A percentile compares a stretch with the other conserved stretches of the same genome.
phyloP scores from a whole-genome alignment of 306 rosid genomes.

The Cyclanthera cordifolia region DNA sequence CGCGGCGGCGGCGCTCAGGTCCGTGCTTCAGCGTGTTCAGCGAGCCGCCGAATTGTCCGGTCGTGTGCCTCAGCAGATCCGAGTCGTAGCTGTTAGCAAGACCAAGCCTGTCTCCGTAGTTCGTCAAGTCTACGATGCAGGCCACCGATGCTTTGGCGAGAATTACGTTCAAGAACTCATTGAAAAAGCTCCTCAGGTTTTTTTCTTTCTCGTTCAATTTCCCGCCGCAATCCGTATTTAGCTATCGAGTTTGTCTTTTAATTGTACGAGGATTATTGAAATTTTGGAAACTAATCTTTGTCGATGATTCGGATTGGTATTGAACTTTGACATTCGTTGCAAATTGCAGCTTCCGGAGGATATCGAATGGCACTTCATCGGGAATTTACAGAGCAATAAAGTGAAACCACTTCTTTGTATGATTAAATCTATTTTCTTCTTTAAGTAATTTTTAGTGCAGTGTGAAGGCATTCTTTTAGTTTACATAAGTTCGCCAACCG shows the following conservation, averaged over 20 bases:
- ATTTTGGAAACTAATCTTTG: background rate
- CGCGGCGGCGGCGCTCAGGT: conserved; percentile 33
- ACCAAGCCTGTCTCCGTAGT: conserved; percentile 55
- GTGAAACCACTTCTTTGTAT: conserved; percentile 71
- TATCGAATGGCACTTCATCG: conserved; percentile 83
- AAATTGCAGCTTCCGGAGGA: conserved; percentile 73
- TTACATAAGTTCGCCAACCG: background rate
- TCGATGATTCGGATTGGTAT: background rate
- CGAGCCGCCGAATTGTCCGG: conserved; percentile 52
- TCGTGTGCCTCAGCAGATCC: conserved; percentile 34
- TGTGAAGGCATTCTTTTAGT: background rate
- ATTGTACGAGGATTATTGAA: background rate
- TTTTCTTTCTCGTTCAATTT: conserved; percentile 1
- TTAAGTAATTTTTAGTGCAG: background rate
- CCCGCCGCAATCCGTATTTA: background rate
- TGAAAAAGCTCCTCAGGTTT: conserved; percentile 77
- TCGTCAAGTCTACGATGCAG: conserved; percentile 74
- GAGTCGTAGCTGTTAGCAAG: conserved; percentile 81
- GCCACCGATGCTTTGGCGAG: conserved; percentile 83
- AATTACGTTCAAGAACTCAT: conserved; percentile 78
- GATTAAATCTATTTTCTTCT: conserved; percentile 10
- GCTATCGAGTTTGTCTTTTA: background rate
- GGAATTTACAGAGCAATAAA: conserved; percentile 84
- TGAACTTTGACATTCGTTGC: background rate
- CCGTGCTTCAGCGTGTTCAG: conserved; percentile 48